phyloP scores from a whole-genome alignment of 2,329 filamentous ascomycete genomes.

The Dryadomyces quercus-mongolicae region DNA sequence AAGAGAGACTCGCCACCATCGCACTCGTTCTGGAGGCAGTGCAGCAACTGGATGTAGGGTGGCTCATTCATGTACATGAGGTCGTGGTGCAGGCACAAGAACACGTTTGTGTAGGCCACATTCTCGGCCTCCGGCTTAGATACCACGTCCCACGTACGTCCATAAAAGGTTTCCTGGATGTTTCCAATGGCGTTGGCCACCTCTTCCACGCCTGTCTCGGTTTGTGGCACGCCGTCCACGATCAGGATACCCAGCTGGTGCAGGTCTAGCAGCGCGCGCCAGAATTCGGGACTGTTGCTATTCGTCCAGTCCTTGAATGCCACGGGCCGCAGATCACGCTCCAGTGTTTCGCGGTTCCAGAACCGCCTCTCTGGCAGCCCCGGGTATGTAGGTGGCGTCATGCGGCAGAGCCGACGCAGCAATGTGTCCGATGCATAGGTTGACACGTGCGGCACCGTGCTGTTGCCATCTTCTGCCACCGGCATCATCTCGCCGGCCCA shows the following conservation, averaged over 20 bases:
- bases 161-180: slow-evolving; percentile 82
- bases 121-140: slow-evolving; percentile 77
- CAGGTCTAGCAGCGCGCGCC: slow-evolving; percentile 49
- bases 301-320: slow-evolving; percentile 63
- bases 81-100: slow-evolving; percentile 86
- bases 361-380: slow-evolving; percentile 16
- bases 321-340: slow-evolving; percentile 33
- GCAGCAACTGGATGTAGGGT: slow-evolving; percentile 75
- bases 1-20: slow-evolving; percentile 79
- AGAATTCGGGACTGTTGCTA: slow-evolving; percentile 38
- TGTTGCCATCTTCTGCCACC: background rate
- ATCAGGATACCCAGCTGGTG: slow-evolving; percentile 62
- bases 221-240: slow-evolving; percentile 59
- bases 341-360: slow-evolving; percentile 29
- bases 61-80: slow-evolving; percentile 73
- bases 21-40: slow-evolving; percentile 74
- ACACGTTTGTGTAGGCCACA: slow-evolving; percentile 75
- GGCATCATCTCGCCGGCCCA: slow-evolving; percentile 1
- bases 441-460: slow-evolving; percentile 5
- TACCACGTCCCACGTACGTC: slow-evolving; percentile 78
- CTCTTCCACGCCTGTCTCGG: slow-evolving; percentile 49
- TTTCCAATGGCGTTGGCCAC: slow-evolving; percentile 65
- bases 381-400: slow-evolving; percentile 25
- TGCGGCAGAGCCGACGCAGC: slow-evolving; percentile 22
- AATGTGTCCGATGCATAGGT: slow-evolving; percentile 4